These are phyloP conservation scores for Pseudomicrostroma phylloplanum DNA, from an alignment of 1,284 basidiomycete species.

Conservation along the genomic window DNA sequence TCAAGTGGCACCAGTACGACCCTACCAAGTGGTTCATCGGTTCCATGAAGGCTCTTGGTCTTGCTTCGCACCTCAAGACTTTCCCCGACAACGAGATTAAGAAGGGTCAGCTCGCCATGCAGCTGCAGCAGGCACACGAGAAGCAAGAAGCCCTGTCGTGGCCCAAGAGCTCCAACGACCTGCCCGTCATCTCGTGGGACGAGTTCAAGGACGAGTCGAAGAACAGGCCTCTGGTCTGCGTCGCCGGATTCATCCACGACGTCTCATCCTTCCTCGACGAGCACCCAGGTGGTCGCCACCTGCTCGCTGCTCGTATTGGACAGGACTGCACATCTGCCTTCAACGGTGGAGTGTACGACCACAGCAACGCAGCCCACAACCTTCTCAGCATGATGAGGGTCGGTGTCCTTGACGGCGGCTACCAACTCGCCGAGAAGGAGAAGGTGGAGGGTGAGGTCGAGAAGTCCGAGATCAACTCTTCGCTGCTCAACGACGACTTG, in stretches of 20 bases:
- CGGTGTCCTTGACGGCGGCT: slow-evolving; percentile 48
- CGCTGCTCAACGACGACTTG: slow-evolving; percentile 5
- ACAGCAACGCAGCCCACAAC: slow-evolving; percentile 49
- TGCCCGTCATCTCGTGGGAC: slow-evolving; percentile 50
- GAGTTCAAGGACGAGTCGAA: slow-evolving; percentile 47
- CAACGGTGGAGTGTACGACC: slow-evolving; percentile 48
- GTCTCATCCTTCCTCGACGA: slow-evolving; percentile 45
- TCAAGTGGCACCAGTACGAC: slow-evolving; percentile 49
- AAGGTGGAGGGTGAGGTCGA: slow-evolving; percentile 10
- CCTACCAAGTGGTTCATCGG: slow-evolving; percentile 51
- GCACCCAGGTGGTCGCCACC: slow-evolving; percentile 46
- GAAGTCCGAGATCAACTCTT: slow-evolving; percentile 3
- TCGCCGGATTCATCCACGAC: slow-evolving; percentile 48
- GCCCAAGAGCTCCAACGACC: slow-evolving; percentile 39
- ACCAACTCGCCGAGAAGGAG: slow-evolving; percentile 28
- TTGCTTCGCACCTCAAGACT: slow-evolving; percentile 46
- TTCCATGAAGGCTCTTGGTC: slow-evolving; percentile 34
- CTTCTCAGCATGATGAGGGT: slow-evolving; percentile 48
- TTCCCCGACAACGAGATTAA: slow-evolving; percentile 50
- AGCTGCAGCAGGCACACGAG: slow-evolving; percentile 40
- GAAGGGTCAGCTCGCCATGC: slow-evolving; percentile 48
- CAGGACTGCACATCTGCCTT: slow-evolving; percentile 49
- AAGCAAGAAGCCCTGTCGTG: slow-evolving; percentile 30
- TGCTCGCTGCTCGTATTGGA: slow-evolving; percentile 41
- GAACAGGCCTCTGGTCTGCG: slow-evolving; percentile 42